Base-by-base conservation (phyloP, 306 rosid genomes). In the Dalbergia cochinchinensis region DNA sequence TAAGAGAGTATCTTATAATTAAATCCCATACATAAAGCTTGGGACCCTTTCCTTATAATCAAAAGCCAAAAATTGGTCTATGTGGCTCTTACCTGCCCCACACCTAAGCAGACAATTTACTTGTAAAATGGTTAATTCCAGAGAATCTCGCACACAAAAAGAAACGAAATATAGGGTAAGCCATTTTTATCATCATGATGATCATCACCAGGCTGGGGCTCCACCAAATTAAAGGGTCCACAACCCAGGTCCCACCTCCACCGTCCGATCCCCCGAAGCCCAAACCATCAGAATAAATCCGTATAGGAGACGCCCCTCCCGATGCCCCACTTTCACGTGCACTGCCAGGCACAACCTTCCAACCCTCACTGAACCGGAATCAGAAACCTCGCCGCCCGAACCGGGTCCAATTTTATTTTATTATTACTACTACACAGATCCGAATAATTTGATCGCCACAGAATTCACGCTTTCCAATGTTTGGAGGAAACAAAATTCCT, bases 391-490 rank as follows among this genome's bases (percentile, higher is more conserved):
- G 2, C 47, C 1, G 0, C 4, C 41, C 67, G 58, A 66, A 54
- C 81, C 81, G 72, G 59, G 31, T 35, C 57, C 18, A 4, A 14
- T 48, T 11, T 12, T 48, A 14, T 51, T 51, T 51, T 13, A 51
- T 51, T 51, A 51, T 2, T 26, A 26, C 31, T 26, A 26, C 31
- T 26, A 26, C 16, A 15, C 8, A 15, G 60, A 61, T 9, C 47
- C 71, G 85, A 86, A 87, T 85, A 80, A 26, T 84, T 73, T 85
- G 74, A 50, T 64, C n/a, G 62, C 65, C 73, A 70, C 73, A 73
- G 89, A 68, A 71, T 78, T 86, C 94, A 82, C 93, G 85, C 85
- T 75, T 89, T 78, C 84, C 86, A 54, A 84, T 74, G 73, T 79
- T 9, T 5, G 16, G 68, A 47, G 31, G 31, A 26, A 26, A 78